Percentiles rank a stretch among this genome's conserved stretches.
phyloP scores from a whole-genome alignment of 2,329 filamentous ascomycete genomes.

The Exophiala alcalophila region DNA sequence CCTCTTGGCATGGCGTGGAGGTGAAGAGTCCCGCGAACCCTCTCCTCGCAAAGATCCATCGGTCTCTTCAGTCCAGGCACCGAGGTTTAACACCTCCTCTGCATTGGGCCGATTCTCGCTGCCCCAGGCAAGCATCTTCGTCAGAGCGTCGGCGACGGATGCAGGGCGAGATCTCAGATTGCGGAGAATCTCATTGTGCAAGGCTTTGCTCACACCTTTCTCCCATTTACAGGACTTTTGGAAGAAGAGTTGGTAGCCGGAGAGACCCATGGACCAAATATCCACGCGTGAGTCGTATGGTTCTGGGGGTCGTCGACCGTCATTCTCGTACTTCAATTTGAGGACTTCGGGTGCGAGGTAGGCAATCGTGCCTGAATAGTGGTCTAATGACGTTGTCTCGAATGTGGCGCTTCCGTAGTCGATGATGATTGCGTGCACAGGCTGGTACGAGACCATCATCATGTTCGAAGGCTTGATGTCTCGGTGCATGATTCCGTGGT shows the following conservation, averaged over 20 bases:
- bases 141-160: constrained; percentile 5
- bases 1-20: too few species aligned
- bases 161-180: constrained; percentile 8
- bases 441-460: constrained; percentile 78
- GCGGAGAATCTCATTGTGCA: constrained; percentile 8
- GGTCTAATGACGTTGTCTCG: constrained; percentile 10
- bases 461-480: constrained; percentile 93
- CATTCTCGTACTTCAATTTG: constrained; percentile 12
- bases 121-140: constrained; percentile 10
- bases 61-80: too few species aligned
- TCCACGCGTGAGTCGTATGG: constrained; percentile 11
- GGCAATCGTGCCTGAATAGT: constrained; percentile 68
- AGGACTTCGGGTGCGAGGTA: constrained; percentile 79
- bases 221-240: constrained; percentile 12
- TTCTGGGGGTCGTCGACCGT: not conserved
- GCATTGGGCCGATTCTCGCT: constrained; percentile 4
- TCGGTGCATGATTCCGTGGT: constrained; percentile 81
- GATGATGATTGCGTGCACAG: constrained; percentile 76
- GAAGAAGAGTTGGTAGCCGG: constrained; percentile 14
- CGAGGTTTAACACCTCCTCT: constrained; percentile 51
- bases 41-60: too few species aligned
- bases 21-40: too few species aligned
- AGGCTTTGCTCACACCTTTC: constrained; percentile 8
- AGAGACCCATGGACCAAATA: constrained; percentile 14
- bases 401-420: constrained; percentile 95